A percentile compares a stretch with the other conserved stretches of the same genome.
Evolutionary conservation across 768 basidiomycete genomes (phyloP).

Genomic region (Termitomyces sp.): DNA sequence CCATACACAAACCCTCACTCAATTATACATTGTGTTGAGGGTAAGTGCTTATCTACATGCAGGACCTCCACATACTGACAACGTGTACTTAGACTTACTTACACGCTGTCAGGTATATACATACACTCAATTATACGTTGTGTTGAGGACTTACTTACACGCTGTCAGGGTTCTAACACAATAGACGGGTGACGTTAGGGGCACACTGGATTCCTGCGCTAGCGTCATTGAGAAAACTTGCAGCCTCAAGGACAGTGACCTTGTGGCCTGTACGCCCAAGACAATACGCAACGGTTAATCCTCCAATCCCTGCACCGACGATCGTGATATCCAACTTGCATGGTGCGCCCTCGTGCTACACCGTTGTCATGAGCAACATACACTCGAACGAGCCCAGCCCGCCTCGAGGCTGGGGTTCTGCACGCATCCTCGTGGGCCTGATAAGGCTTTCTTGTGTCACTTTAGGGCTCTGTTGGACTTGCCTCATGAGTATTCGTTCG

Average conservation of each 20-base stretch:
- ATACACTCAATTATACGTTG: too few relatives aligned
- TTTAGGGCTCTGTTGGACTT: neutral
- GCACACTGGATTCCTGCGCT: slow-evolving; percentile 49
- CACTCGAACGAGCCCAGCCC: neutral
- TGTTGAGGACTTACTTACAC: too few relatives aligned
- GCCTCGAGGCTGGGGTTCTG: neutral
- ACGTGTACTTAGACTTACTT: too few relatives aligned
- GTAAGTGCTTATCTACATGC: too few relatives aligned
- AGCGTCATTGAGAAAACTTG: slow-evolving; percentile 33
- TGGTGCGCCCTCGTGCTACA: neutral
- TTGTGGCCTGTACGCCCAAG: slow-evolving; percentile 43
- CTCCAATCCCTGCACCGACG: slow-evolving; percentile 48
- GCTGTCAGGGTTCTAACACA: too few relatives aligned
- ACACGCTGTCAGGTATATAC: too few relatives aligned
- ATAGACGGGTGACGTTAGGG: slow-evolving; percentile 37
- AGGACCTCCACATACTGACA: too few relatives aligned
- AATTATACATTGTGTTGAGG: too few relatives aligned
- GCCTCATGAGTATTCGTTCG: neutral
- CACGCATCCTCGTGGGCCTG: neutral
- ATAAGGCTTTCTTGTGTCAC: neutral
- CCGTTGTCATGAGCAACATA: neutral
- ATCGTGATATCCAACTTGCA: slow-evolving; percentile 24
- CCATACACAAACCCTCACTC: too few relatives aligned
- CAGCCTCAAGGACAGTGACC: slow-evolving; percentile 42
- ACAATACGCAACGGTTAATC: slow-evolving; percentile 39